Base-by-base conservation (phyloP, 129 eudicot species). In the Arctium minus region DNA sequence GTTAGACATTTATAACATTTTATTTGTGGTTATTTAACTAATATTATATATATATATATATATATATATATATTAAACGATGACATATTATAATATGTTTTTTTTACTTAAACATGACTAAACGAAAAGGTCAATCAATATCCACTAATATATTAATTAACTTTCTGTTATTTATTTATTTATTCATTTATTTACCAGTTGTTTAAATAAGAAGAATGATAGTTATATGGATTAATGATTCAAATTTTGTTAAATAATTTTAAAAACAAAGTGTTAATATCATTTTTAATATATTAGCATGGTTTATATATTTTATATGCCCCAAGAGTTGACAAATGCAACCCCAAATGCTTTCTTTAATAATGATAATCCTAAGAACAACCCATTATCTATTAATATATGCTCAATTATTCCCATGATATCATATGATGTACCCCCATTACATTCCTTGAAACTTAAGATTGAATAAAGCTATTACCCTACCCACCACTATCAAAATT, bases 401-500 rank as follows among this genome's bases (percentile, higher is more conserved):
- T 81, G 62, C 39, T 81, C 73, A 73, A 81, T 73, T 64, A 81
- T 81, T 81, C 74, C 76, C 77, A 72, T 80, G 83, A 80, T 72
- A 35, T 72, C 64, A 15, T 73, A 53, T 81, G 79, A 79, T 72
- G 79, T 53, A 12, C 84, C 84, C 84, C 72, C 31, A 79, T 79
- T 60, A n/a, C 79, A 22, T 72, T 72, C 44, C 84, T 81, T 81
- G 73, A 81, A 81, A 37, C 62, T 72, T 81, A 81, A 56, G 84
- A 73, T 37, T 72, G 42, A 56, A 53, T 7, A 27, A 72, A 1
- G 31, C 39, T 56, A 81, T 81, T 81, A 72, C 62, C 79, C 72
- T 27, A 80, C 72, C 56, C 39, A 18, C 15, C 50, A 9, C 77
- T 50, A 39, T 15, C 6, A 1, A 53, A 81, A 35, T 74, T 37